Percentiles rank a stretch among this genome's conserved stretches.
phyloP scores from a whole-genome alignment of 352 stramenopile genomes.

The Phytophthora rubi region DNA sequence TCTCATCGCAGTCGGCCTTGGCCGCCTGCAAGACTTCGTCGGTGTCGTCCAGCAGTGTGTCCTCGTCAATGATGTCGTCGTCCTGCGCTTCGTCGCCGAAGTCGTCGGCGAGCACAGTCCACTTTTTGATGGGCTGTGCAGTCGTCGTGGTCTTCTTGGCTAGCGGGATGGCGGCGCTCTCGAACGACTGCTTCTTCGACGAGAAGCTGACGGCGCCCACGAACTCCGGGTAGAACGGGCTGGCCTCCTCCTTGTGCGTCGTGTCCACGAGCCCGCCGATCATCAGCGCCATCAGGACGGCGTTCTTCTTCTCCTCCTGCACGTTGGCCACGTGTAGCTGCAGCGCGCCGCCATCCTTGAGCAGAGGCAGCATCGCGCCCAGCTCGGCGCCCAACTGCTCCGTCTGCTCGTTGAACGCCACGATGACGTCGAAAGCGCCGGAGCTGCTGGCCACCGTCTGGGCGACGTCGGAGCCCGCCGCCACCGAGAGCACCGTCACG shows the following conservation, averaged over 20 bases:
- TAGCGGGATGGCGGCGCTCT: constrained; percentile 61
- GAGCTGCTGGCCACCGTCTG: constrained; percentile 47
- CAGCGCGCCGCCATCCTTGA: constrained; percentile 61
- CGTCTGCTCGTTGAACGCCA: constrained; percentile 64
- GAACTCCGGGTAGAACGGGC: constrained; percentile 54
- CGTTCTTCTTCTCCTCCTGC: constrained; percentile 71
- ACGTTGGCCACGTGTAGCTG: constrained; percentile 63
- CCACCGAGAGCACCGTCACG: constrained; percentile 54
- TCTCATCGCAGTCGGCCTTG: constrained; percentile 74
- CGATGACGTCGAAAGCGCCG: constrained; percentile 53
- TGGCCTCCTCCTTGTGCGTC: constrained; percentile 41
- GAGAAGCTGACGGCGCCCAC: constrained; percentile 50
- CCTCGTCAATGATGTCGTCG: constrained; percentile 86
- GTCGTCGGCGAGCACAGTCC: constrained; percentile 74
- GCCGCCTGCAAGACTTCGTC: constrained; percentile 81
- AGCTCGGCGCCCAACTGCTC: constrained; percentile 53
- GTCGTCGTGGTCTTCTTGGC: constrained; percentile 46
- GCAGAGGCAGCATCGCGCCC: constrained; percentile 46
- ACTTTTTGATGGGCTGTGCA: constrained; percentile 60
- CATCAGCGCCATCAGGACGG: constrained; percentile 81
- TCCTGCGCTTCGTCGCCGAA: constrained; percentile 59
- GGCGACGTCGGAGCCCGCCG: constrained; percentile 44
- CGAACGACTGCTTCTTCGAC: constrained; percentile 70
- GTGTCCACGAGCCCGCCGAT: constrained; percentile 78
- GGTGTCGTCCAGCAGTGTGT: constrained; percentile 83